Evolutionary conservation across 2,329 filamentous ascomycete genomes (phyloP).

Genomic region (Cladosporium sp.): DNA sequence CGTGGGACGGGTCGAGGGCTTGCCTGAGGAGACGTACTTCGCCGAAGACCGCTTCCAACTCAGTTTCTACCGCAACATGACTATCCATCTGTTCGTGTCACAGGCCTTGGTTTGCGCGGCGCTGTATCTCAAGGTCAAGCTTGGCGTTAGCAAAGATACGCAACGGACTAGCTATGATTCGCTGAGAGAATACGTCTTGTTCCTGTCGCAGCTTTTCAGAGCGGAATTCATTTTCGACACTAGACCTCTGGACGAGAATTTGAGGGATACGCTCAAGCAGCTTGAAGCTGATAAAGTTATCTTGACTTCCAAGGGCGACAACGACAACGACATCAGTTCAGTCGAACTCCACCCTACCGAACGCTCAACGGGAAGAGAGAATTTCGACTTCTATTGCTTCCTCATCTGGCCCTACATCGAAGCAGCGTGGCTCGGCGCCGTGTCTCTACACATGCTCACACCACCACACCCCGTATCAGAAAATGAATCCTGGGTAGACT

Average conservation of each 20-base stretch:
- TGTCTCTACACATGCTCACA: constrained; percentile 82
- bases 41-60: constrained; percentile 94
- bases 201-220: constrained; percentile 90
- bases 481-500: constrained; percentile 71
- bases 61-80: constrained; percentile 99
- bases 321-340: constrained; percentile 55
- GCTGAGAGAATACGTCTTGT: constrained; percentile 76
- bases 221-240: constrained; percentile 96
- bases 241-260: constrained; percentile 76
- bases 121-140: constrained; percentile 89
- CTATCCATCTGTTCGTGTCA: constrained; percentile 94
- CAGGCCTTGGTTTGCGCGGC: constrained; percentile 87
- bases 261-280: constrained; percentile 75
- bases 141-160: constrained; percentile 78
- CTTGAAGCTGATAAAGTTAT: constrained; percentile 81
- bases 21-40: constrained; percentile 90
- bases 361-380: constrained; percentile 78
- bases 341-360: constrained; percentile 78
- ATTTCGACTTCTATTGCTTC: constrained; percentile 99
- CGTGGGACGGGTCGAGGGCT: constrained; percentile 74
- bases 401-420: constrained; percentile 98
- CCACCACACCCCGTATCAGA: constrained; percentile 48
- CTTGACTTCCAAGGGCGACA: constrained; percentile 60
- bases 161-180: constrained; percentile 68
- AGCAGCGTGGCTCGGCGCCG: constrained; percentile 85